Evolutionary conservation across 352 stramenopile genomes (phyloP).

Genomic region (Phytophthora lateralis): DNA sequence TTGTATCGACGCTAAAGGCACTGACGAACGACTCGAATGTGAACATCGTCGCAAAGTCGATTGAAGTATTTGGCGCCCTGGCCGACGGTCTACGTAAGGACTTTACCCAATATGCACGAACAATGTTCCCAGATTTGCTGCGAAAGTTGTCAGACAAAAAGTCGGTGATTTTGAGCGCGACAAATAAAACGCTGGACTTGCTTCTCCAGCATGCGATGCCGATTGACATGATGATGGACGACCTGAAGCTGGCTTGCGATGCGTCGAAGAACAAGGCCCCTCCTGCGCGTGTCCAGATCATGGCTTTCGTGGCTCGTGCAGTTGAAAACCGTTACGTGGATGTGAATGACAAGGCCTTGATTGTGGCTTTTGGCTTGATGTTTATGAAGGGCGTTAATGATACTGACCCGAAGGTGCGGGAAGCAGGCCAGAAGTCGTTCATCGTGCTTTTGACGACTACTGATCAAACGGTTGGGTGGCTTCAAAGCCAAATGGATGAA

Average conservation of each 20-base stretch:
- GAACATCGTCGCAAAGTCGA: conserved; percentile 86
- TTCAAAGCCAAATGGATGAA: conserved; percentile 67
- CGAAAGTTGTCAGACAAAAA: conserved; percentile 89
- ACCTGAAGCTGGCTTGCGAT: conserved; percentile 75
- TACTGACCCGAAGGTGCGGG: conserved; percentile 79
- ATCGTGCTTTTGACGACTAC: conserved; percentile 61
- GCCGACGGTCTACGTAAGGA: conserved; percentile 82
- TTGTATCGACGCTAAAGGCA: conserved; percentile 83
- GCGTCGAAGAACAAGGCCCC: conserved; percentile 84
- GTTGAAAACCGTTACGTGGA: conserved; percentile 77
- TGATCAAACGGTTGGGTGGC: conserved; percentile 52
- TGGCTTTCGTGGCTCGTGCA: conserved; percentile 70
- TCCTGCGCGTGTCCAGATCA: conserved; percentile 73
- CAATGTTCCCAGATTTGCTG: conserved; percentile 81
- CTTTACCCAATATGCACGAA: conserved; percentile 76
- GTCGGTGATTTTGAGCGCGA: conserved; percentile 75
- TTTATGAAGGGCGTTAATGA: conserved; percentile 77
- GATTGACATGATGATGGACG: conserved; percentile 91
- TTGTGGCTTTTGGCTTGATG: conserved; percentile 67
- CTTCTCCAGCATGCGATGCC: conserved; percentile 82
- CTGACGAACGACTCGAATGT: conserved; percentile 87
- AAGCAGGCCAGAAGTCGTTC: conserved; percentile 73
- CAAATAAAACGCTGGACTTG: conserved; percentile 84
- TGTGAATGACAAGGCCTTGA: conserved; percentile 58
- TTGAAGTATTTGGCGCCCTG: conserved; percentile 82